Percentiles rank a stretch among this genome's conserved stretches.
These are phyloP conservation scores for Suhomyces coccinellae DNA, from an alignment of 1,139 yeast species.

Conservation along the genomic window DNA sequence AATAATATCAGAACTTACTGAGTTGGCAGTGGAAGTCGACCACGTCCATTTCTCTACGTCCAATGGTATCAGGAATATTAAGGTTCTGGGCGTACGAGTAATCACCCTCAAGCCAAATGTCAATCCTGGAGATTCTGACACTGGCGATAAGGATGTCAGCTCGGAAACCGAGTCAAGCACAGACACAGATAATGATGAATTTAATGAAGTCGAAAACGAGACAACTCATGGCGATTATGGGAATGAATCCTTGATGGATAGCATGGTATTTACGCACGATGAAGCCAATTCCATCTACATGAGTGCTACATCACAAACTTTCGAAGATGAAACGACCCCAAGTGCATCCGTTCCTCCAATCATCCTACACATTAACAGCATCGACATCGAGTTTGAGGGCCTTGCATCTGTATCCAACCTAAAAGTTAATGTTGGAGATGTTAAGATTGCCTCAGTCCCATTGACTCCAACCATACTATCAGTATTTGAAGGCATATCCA, in stretches of 20 bases:
- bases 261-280: slow-evolving; percentile 66
- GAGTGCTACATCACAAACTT: slow-evolving; percentile 68
- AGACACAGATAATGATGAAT: neutral
- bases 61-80: slow-evolving; percentile 49
- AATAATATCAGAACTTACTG: slow-evolving; percentile 50
- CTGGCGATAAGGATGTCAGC: neutral
- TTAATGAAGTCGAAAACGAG: slow-evolving; percentile 17
- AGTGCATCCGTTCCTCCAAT: slow-evolving; percentile 21
- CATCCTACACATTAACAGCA: slow-evolving; percentile 34
- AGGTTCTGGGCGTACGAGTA: slow-evolving; percentile 39
- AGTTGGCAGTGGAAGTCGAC: slow-evolving; percentile 46
- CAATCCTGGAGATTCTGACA: slow-evolving; percentile 30
- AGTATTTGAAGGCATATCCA: slow-evolving; percentile 33
- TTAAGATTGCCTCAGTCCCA: slow-evolving; percentile 46
- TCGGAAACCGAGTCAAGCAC: neutral
- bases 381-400: slow-evolving; percentile 52
- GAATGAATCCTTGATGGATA: slow-evolving; percentile 51
- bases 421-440: slow-evolving; percentile 43
- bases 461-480: slow-evolving; percentile 36
- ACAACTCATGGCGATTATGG: slow-evolving; percentile 36
- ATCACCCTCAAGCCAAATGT: slow-evolving; percentile 40
- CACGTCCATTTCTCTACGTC: slow-evolving; percentile 40
- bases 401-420: slow-evolving; percentile 49
- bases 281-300: slow-evolving; percentile 75
- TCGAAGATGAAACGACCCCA: slow-evolving; percentile 20